Evolutionary conservation across 169 alveolate species (phyloP).

Genomic region (Cryptosporidium meleagridis): DNA sequence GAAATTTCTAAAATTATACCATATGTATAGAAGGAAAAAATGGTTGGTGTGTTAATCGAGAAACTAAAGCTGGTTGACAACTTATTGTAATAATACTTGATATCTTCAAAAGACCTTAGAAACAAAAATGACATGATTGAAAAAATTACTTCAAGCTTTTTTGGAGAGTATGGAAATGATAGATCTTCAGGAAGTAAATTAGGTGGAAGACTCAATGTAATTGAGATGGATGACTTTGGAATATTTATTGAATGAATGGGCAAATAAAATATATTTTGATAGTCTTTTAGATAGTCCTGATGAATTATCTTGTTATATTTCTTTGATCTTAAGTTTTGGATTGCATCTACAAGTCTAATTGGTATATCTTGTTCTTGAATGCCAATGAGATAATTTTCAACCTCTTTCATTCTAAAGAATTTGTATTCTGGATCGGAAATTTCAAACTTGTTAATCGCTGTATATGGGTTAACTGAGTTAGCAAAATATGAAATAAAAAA

Average conservation of each 20-base stretch:
- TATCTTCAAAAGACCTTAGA: conserved; percentile 29
- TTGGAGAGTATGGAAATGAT: background rate
- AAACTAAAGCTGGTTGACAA: background rate
- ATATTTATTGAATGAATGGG: background rate
- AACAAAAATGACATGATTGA: conserved; percentile 1
- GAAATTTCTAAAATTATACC: conserved; percentile 5
- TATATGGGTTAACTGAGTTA: background rate
- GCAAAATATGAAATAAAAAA: background rate
- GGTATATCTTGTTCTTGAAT: conserved; percentile 25
- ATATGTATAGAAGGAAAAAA: conserved; percentile 3
- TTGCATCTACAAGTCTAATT: conserved; percentile 41
- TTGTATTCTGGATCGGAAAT: conserved; percentile 27
- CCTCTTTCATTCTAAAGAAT: background rate
- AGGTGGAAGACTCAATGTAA: conserved; percentile 3
- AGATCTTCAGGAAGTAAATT: background rate
- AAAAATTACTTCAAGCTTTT: conserved; percentile 24
- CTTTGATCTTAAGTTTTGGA: conserved; percentile 1
- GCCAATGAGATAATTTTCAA: background rate
- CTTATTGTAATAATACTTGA: conserved; percentile 5
- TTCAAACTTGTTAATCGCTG: conserved; percentile 27
- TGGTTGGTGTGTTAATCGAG: conserved; percentile 15
- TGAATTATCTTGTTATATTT: background rate
- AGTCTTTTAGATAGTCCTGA: conserved; percentile 23
- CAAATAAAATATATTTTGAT: conserved; percentile 30
- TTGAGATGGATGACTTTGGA: conserved; percentile 1